Evolutionary conservation across 768 basidiomycete species (phyloP).

Genomic region (Mycena kentingensis): DNA sequence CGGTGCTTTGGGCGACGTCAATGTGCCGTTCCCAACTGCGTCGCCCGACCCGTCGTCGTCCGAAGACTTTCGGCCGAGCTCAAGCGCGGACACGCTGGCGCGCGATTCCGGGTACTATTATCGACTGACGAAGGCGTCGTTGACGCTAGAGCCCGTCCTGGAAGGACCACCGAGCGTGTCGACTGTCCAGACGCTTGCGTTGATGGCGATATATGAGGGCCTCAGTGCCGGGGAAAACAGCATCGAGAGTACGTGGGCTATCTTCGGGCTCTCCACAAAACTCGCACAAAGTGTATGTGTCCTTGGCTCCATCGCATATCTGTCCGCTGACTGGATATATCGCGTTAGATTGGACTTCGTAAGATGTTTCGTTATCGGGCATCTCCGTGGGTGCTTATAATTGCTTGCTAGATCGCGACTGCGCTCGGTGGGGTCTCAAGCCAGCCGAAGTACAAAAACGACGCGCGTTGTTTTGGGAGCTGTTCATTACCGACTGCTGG

Average conservation of each 20-base stretch:
- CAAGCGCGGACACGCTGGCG: constrained; percentile 6
- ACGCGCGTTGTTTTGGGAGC: constrained; percentile 70
- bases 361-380: constrained; percentile 29
- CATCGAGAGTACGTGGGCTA: constrained; percentile 67
- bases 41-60: neutral
- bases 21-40: constrained; percentile 43
- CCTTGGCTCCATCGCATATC: neutral
- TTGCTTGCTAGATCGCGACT: constrained; percentile 59
- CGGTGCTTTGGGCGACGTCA: constrained; percentile 59
- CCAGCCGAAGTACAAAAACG: constrained; percentile 70
- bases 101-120: constrained; percentile 49
- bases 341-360: constrained; percentile 66
- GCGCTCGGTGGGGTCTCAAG: constrained; percentile 66
- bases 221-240: constrained; percentile 68
- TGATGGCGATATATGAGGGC: constrained; percentile 75
- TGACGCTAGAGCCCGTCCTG: constrained; percentile 67
- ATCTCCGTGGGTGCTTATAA: neutral
- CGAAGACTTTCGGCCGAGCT: constrained; percentile 3
- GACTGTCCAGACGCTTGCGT: constrained; percentile 64
- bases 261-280: constrained; percentile 66
- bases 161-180: constrained; percentile 72
- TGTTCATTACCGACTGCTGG: constrained; percentile 76
- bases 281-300: constrained; percentile 70
- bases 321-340: constrained; percentile 9
- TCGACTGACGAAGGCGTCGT: constrained; percentile 61